Conservation (phyloP, 1,139 yeast genomes). For the Protomyces inouyei region DNA sequence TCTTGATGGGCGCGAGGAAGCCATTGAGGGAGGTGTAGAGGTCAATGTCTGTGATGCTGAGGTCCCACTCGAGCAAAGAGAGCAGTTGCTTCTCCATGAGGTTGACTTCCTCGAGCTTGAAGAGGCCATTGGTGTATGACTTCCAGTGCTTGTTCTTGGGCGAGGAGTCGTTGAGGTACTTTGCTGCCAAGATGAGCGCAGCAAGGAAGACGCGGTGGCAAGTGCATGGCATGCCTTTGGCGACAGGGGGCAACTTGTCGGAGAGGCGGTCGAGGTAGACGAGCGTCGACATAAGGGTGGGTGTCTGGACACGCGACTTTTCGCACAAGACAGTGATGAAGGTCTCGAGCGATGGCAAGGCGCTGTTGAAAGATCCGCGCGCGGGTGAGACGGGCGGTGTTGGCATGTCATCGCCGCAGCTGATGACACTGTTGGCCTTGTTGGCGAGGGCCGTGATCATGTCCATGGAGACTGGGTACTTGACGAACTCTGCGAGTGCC, state of each 20-base stretch:
- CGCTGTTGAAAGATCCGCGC: conserved; percentile 27
- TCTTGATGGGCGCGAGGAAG: conserved; percentile 60
- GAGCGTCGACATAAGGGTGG: conserved; percentile 87
- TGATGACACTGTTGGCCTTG: conserved; percentile 74
- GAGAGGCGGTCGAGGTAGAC: conserved; percentile 76
- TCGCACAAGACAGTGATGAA: conserved; percentile 70
- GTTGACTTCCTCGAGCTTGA: conserved; percentile 73
- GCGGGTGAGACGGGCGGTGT: conserved; percentile 40
- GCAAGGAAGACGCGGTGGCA: conserved; percentile 89
- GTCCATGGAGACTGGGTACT: conserved; percentile 68
- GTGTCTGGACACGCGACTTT: conserved; percentile 87
- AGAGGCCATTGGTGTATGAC: conserved; percentile 76
- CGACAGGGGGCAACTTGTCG: conserved; percentile 74
- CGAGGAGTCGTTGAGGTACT: conserved; percentile 83
- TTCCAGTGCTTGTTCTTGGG: conserved; percentile 98
- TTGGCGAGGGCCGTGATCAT: conserved; percentile 79
- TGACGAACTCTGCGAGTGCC: conserved; percentile 69
- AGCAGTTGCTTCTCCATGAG: conserved; percentile 86
- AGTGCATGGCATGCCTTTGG: conserved; percentile 89
- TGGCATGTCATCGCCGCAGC: conserved; percentile 41
- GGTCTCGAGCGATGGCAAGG: conserved; percentile 47
- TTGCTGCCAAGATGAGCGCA: conserved; percentile 80
- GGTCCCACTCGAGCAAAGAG: conserved; percentile 76
- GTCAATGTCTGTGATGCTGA: conserved; percentile 64
- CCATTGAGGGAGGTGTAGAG: conserved; percentile 64